A percentile compares a stretch with the other conserved stretches of the same genome.
These are phyloP conservation scores for Nakazawaea pomicola DNA, from an alignment of 805 yeast genomes.

Conservation along the genomic window DNA sequence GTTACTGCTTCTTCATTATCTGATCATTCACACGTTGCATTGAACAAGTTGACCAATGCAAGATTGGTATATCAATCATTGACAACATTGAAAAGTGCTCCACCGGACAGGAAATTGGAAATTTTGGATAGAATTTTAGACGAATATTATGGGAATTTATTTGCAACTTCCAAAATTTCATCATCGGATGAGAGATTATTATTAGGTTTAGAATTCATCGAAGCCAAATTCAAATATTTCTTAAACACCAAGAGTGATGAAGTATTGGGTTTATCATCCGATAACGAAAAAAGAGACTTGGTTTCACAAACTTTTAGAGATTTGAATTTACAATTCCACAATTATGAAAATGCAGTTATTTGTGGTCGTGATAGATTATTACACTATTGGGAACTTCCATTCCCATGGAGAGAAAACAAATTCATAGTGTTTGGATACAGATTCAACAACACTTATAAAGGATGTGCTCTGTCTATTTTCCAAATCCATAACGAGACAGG, in stretches of 20 bases:
- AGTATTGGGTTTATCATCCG: constrained; percentile 2
- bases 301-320: constrained; percentile 15
- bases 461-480: constrained; percentile 58
- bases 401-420: constrained; percentile 90
- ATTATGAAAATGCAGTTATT: constrained; percentile 40
- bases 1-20: neutral
- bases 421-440: constrained; percentile 82
- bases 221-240: constrained; percentile 27
- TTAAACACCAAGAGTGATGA: constrained; percentile 24
- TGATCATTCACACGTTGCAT: neutral
- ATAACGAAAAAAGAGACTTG: constrained; percentile 9
- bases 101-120: constrained; percentile 7
- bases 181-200: constrained; percentile 13
- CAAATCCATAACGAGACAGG: constrained; percentile 79
- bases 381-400: constrained; percentile 84
- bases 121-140: constrained; percentile 11
- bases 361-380: constrained; percentile 44
- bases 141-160: constrained; percentile 10
- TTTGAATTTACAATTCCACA: constrained; percentile 33
- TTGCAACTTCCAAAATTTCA: constrained; percentile 6
- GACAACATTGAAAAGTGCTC: constrained; percentile 1
- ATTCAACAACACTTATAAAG: constrained; percentile 59
- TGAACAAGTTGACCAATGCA: constrained; percentile 1
- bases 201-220: constrained; percentile 28
- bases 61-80: constrained; percentile 10